Percentiles rank a stretch among this genome's conserved stretches.
Conservation (phyloP, 2,329 filamentous ascomycete species). For the Penicillium sp. region DNA sequence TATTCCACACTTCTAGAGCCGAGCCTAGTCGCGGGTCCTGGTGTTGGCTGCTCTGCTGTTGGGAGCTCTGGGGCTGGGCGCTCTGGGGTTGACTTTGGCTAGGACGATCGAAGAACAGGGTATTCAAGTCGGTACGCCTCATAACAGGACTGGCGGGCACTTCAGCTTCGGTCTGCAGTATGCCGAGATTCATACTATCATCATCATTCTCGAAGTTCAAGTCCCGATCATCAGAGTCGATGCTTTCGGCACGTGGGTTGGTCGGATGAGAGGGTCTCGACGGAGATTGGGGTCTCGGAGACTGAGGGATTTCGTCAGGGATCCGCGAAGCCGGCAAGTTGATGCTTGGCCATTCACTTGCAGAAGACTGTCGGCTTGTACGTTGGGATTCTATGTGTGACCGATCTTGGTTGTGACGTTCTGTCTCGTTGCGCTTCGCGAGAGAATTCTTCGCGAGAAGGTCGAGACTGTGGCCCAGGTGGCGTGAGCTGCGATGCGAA, state of each 20-base stretch:
- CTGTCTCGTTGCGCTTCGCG: background rate
- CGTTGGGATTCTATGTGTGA: background rate
- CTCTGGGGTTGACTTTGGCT: background rate
- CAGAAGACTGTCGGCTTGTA: background rate
- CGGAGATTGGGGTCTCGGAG: no score
- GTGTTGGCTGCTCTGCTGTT: no score
- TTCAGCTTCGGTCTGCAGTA: background rate
- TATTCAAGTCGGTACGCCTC: background rate
- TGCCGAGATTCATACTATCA: slow-evolving; percentile 2
- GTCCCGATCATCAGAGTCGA: background rate
- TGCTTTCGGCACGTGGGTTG: background rate
- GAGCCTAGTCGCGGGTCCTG: background rate
- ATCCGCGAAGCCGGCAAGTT: background rate
- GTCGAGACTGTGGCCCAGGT: background rate
- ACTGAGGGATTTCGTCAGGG: background rate
- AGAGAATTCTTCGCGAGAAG: background rate
- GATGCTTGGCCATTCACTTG: no score
- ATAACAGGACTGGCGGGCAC: background rate
- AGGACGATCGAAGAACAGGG: slow-evolving; percentile 4
- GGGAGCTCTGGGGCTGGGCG: background rate
- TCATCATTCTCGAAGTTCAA: slow-evolving; percentile 1
- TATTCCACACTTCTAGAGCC: background rate
- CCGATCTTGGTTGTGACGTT: background rate
- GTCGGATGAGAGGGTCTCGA: background rate
- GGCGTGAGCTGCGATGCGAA: background rate